A percentile compares a stretch with the other conserved stretches of the same genome.
These are phyloP conservation scores for Fusarium austroafricanum DNA, from an alignment of 2,329 filamentous ascomycete genomes.

Conservation along the genomic window DNA sequence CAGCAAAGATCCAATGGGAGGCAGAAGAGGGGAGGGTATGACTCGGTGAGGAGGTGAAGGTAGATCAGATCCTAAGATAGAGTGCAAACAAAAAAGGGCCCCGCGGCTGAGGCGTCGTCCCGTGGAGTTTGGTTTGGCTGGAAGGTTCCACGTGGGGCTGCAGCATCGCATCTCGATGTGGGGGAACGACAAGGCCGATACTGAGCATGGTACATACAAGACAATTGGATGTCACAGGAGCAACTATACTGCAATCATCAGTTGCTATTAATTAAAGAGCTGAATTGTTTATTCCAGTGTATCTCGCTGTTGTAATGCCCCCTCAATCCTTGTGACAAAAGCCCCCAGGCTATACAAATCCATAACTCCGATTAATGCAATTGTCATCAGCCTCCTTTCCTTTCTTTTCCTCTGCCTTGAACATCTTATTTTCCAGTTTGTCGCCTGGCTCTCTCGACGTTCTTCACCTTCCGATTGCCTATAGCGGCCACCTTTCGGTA, in stretches of 20 bases:
- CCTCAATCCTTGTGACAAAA: not conserved
- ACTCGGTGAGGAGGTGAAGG: constrained; percentile 12
- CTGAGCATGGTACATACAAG: not conserved
- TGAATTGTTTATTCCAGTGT: constrained; percentile 10
- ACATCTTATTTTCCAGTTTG: constrained; percentile 55
- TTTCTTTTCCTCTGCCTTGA: not conserved
- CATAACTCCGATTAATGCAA: constrained; percentile 40
- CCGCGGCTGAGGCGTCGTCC: constrained; percentile 40
- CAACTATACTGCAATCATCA: too few species aligned
- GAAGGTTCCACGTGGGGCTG: constrained; percentile 49
- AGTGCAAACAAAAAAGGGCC: constrained; percentile 31
- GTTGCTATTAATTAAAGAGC: not conserved
- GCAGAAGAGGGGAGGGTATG: constrained; percentile 1
- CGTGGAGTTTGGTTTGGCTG: constrained; percentile 41
- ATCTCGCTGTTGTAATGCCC: constrained; percentile 10
- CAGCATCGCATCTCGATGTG: constrained; percentile 7
- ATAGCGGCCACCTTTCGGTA: constrained; percentile 69
- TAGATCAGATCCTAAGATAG: constrained; percentile 25
- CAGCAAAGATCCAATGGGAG: constrained; percentile 17
- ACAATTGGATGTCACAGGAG: too few species aligned
- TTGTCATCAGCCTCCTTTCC: constrained; percentile 6
- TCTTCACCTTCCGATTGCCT: constrained; percentile 65
- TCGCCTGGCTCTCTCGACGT: constrained; percentile 55
- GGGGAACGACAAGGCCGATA: constrained; percentile 18
- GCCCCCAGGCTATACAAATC: constrained; percentile 14